These are phyloP conservation scores for Penicillium occitanis DNA, from an alignment of 2,329 filamentous ascomycete genomes.

Conservation along the genomic window DNA sequence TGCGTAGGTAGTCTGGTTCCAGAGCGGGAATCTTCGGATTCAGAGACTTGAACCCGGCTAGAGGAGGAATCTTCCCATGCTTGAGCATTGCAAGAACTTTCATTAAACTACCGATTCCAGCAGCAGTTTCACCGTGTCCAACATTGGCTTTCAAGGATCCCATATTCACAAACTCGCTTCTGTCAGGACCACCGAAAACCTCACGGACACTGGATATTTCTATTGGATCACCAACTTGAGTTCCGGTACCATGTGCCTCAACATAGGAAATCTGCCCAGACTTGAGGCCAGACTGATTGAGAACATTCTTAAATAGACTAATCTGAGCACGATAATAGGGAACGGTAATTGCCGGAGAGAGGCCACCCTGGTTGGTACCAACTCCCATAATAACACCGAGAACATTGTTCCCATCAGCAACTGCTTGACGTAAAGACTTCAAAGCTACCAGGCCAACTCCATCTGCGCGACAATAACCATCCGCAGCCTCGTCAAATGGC, in stretches of 20 bases:
- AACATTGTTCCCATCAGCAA: conserved; percentile 46
- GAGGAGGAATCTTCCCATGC: conserved; percentile 31
- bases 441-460: conserved; percentile 51
- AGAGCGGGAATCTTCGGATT: conserved; percentile 24
- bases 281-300: background rate
- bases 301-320: background rate
- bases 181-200: conserved; percentile 19
- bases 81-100: conserved; percentile 38
- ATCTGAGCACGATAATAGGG: background rate
- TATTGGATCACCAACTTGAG: conserved; percentile 29
- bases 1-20: conserved; percentile 19
- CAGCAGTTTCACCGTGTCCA: conserved; percentile 36
- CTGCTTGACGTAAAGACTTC: conserved; percentile 50
- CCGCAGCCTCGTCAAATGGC: conserved; percentile 46
- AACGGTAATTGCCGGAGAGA: background rate
- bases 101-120: conserved; percentile 31
- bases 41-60: conserved; percentile 32
- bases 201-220: conserved; percentile 18
- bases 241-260: conserved; percentile 23
- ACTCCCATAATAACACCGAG: conserved; percentile 36
- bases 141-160: conserved; percentile 33
- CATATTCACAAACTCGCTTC: conserved; percentile 26
- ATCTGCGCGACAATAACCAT: conserved; percentile 55
- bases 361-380: conserved; percentile 33
- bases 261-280: background rate